Conservation (phyloP, 768 basidiomycete species). For the Calocybe indica region DNA sequence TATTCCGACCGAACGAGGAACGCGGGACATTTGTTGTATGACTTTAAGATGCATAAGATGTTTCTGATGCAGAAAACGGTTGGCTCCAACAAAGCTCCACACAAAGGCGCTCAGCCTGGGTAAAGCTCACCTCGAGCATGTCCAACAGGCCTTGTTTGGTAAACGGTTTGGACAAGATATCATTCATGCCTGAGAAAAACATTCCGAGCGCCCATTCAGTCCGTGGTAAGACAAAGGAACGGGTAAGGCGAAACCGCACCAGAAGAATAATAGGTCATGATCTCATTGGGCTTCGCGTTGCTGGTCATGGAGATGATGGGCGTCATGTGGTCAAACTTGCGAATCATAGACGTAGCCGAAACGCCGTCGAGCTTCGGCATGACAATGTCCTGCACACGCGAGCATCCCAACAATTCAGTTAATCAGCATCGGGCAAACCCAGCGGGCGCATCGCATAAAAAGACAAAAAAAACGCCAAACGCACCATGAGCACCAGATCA, state of each 20-base stretch:
- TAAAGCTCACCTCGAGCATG: constrained; percentile 74
- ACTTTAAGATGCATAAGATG: constrained; percentile 84
- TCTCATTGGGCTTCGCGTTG: constrained; percentile 88
- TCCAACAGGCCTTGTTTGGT: constrained; percentile 87
- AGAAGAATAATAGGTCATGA: constrained; percentile 84
- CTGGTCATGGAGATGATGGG: constrained; percentile 99
- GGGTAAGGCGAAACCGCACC: constrained; percentile 29
- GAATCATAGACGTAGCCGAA: constrained; percentile 86
- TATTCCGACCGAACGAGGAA: constrained; percentile 63
- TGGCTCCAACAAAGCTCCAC: not conserved
- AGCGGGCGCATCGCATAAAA: not conserved
- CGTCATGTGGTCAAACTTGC: constrained; percentile 92
- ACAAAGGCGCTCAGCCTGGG: not conserved
- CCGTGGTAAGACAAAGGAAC: not conserved
- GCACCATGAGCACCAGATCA: constrained; percentile 91
- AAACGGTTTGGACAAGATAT: constrained; percentile 94
- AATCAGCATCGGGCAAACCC: not conserved
- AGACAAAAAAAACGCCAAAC: constrained; percentile 19
- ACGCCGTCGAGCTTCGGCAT: constrained; percentile 89
- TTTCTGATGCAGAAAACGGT: constrained; percentile 42
- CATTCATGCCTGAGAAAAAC: constrained; percentile 76
- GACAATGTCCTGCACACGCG: constrained; percentile 74
- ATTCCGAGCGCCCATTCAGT: not conserved
- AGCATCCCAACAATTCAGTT: not conserved
- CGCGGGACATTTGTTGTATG: constrained; percentile 68